Evolutionary conservation across 225 moss, liverwort and hornwort genomes (phyloP).

Genomic region (Climacium dendroides): DNA sequence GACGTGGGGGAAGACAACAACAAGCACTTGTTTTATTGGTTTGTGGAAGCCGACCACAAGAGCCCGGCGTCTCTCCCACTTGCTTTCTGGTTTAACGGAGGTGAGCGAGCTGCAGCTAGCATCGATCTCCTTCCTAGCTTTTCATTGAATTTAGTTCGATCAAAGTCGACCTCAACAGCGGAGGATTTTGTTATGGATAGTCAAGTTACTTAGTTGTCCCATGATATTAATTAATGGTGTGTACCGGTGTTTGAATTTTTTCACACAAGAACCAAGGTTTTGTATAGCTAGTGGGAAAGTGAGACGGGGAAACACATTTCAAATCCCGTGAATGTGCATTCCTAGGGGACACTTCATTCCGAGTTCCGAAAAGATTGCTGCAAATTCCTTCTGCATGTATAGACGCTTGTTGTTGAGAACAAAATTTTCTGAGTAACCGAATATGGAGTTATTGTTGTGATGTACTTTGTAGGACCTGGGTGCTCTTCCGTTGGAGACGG

Average conservation of each 20-base stretch:
- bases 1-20: conserved; percentile 1
- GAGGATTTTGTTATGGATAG: neutral
- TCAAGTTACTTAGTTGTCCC: neutral
- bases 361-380: neutral
- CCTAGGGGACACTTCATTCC: neutral
- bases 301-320: neutral
- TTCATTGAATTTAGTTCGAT: neutral
- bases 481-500: conserved; percentile 48
- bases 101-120: neutral
- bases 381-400: neutral
- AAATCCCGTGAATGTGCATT: no score
- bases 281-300: neutral
- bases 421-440: no score
- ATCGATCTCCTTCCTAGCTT: neutral
- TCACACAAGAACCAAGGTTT: neutral
- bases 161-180: neutral
- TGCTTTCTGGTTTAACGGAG: conserved; percentile 46
- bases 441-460: no score
- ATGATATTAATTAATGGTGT: neutral
- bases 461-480: conserved; percentile 18
- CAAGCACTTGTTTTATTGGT: conserved; percentile 42
- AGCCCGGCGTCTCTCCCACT: conserved; percentile 1
- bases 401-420: neutral
- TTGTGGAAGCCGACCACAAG: conserved; percentile 38
- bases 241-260: neutral